phyloP scores from a whole-genome alignment of 1,139 yeast species.

The Sugiyamaella pinicola region DNA sequence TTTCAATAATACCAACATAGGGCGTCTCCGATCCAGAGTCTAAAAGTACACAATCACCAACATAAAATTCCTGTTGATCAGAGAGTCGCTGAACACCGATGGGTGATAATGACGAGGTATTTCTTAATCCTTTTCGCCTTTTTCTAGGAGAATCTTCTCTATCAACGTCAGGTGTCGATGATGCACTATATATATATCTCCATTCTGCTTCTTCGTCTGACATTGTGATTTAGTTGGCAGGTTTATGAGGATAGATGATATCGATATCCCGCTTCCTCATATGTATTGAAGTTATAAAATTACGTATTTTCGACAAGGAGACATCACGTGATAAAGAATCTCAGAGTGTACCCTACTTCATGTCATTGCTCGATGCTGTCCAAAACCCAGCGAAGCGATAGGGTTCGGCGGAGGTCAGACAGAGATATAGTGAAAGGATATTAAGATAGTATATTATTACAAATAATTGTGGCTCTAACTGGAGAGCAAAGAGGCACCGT shows the following conservation, averaged over 20 bases:
- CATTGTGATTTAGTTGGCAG: neutral
- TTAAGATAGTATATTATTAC: neutral
- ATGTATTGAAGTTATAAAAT: neutral
- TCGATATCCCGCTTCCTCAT: neutral
- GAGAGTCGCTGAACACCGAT: slow-evolving; percentile 25
- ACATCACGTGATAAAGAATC: neutral
- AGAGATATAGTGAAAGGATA: neutral
- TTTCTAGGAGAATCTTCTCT: slow-evolving; percentile 8
- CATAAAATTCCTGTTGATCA: slow-evolving; percentile 25
- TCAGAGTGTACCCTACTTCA: no score
- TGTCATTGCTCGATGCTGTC: no score
- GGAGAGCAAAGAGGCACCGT: slow-evolving; percentile 9
- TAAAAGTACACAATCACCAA: slow-evolving; percentile 32
- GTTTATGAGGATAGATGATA: no score
- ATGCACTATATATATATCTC: slow-evolving; percentile 7
- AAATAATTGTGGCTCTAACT: neutral
- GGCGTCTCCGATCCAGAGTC: slow-evolving; percentile 28
- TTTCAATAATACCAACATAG: slow-evolving; percentile 29
- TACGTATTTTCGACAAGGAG: neutral
- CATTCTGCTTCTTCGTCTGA: slow-evolving; percentile 13
- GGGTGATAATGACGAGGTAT: slow-evolving; percentile 20
- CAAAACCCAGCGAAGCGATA: no score
- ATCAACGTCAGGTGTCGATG: neutral
- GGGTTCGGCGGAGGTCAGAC: neutral
- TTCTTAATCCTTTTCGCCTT: slow-evolving; percentile 15